These are phyloP conservation scores for Chrysosporium queenslandicum DNA, from an alignment of 2,329 filamentous ascomycete species.

Conservation along the genomic window DNA sequence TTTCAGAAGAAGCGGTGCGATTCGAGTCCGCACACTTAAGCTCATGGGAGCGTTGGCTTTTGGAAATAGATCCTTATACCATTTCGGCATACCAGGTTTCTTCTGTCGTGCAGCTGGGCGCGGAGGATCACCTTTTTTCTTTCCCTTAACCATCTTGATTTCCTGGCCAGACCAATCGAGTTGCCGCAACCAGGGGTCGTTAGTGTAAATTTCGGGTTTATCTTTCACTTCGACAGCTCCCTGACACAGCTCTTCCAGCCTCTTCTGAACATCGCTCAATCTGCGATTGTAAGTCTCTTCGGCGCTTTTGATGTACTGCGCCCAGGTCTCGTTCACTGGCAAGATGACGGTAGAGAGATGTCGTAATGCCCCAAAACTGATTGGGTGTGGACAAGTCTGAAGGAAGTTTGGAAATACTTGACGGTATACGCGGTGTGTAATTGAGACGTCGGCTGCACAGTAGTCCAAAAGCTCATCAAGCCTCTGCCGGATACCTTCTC, in stretches of 20 bases:
- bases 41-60: slow-evolving; percentile 57
- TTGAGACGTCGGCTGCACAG: slow-evolving; percentile 84
- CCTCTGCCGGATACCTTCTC: slow-evolving; percentile 57
- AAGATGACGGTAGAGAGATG: slow-evolving; percentile 91
- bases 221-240: slow-evolving; percentile 67
- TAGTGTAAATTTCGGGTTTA: slow-evolving; percentile 57
- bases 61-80: slow-evolving; percentile 85
- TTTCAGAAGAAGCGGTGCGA: slow-evolving; percentile 74
- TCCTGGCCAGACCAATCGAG: slow-evolving; percentile 94
- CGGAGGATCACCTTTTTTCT: slow-evolving; percentile 72
- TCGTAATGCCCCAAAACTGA: slow-evolving; percentile 87
- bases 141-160: slow-evolving; percentile 80
- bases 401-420: slow-evolving; percentile 87
- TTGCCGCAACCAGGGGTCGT: slow-evolving; percentile 84
- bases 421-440: slow-evolving; percentile 90
- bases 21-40: slow-evolving; percentile 74
- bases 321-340: slow-evolving; percentile 80
- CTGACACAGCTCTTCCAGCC: slow-evolving; percentile 62
- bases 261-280: slow-evolving; percentile 64
- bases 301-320: slow-evolving; percentile 69
- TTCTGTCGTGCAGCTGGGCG: slow-evolving; percentile 76
- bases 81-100: slow-evolving; percentile 84
- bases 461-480: slow-evolving; percentile 82
- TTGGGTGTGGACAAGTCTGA: slow-evolving; percentile 84
- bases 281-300: slow-evolving; percentile 74